A percentile compares a stretch with the other conserved stretches of the same genome.
Evolutionary conservation across 1,139 yeast species (phyloP).

Genomic region (Arxiozyma telluris): DNA sequence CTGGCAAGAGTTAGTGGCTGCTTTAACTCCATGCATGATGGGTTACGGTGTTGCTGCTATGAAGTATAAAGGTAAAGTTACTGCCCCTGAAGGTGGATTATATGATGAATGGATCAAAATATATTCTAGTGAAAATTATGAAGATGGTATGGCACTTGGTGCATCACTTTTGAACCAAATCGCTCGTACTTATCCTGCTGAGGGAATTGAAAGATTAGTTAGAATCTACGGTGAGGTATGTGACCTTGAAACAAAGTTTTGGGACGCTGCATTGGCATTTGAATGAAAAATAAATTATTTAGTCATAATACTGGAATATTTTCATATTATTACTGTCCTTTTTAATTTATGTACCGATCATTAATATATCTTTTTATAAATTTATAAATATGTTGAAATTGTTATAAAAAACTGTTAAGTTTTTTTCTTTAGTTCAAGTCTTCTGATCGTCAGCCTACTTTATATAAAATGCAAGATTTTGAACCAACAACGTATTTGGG

Average conservation of each 20-base stretch:
- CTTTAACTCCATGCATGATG: slow-evolving; percentile 65
- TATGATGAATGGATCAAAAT: slow-evolving; percentile 49
- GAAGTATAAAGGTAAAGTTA: slow-evolving; percentile 14
- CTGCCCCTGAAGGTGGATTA: slow-evolving; percentile 23
- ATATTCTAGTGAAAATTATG: slow-evolving; percentile 50
- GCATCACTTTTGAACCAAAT: slow-evolving; percentile 39
- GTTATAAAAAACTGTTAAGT: too few relatives aligned
- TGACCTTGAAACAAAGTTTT: slow-evolving; percentile 50
- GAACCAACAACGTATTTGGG: too few relatives aligned
- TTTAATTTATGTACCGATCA: too few relatives aligned
- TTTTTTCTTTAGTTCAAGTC: too few relatives aligned
- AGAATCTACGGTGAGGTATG: slow-evolving; percentile 51
- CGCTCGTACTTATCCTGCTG: slow-evolving; percentile 29
- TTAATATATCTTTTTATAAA: too few relatives aligned
- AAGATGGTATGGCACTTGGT: slow-evolving; percentile 43
- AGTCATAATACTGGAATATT: too few relatives aligned
- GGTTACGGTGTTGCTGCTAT: slow-evolving; percentile 49
- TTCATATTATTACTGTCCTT: too few relatives aligned
- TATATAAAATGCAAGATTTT: too few relatives aligned
- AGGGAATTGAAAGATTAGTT: slow-evolving; percentile 41
- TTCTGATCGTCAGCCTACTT: too few relatives aligned
- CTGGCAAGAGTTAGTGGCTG: slow-evolving; percentile 57
- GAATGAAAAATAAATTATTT: background rate
- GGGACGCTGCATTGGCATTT: slow-evolving; percentile 38
- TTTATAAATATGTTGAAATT: too few relatives aligned